Evolutionary conservation across 192 early-diverging fungal genomes (phyloP), one percentile per base, ranked within the genome.

Genomic region (Linnemannia zychae): DNA sequence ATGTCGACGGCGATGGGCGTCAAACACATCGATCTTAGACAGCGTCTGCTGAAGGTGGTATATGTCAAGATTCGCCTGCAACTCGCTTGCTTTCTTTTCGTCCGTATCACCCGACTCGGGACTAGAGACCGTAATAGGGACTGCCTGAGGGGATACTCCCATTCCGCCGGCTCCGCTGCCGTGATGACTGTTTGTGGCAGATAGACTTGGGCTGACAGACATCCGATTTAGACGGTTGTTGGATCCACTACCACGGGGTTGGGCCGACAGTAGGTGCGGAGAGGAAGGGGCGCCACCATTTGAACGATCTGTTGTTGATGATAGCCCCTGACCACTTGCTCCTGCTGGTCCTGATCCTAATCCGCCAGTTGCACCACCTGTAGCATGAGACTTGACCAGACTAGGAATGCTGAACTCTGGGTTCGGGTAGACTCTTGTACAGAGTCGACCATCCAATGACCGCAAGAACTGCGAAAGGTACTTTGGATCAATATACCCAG

Each of bases 401-500:
- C 69, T 75, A 5, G 77, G 70, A 63, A 76, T 67, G 47, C 75
- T 74, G 66, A 66, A 80, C 40, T 68, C 75, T 4, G 72, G 69
- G 75, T 65, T 88, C 22, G 67, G 67, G 33, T 79, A 87, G 12
- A 75, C 69, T 60, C 74, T 75, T 22, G 63, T 70, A 65, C 66
- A 75, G 6, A 80, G 53, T 15, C 69, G 68, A n/a, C 75, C 82
- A 33, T 79, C 60, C 67, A 81, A 72, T 67, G 89, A 89, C 37
- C 84, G 67, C 78, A 90, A 84, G 49, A 92, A 90, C 33, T 83
- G 77, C 12, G 89, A 84, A 24, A 89, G 84, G 34, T 92, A 67
- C 38, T 90, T 87, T 47, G 82, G 72, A 49, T 87, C 85, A 20
- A 92, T 87, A 60, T 87, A 91, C 1, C 91, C 91, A 13, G 88